A percentile compares a stretch with the other conserved stretches of the same genome.
These are phyloP conservation scores for Coemansia biformis DNA, from an alignment of 192 early-diverging fungal genomes.

Conservation along the genomic window DNA sequence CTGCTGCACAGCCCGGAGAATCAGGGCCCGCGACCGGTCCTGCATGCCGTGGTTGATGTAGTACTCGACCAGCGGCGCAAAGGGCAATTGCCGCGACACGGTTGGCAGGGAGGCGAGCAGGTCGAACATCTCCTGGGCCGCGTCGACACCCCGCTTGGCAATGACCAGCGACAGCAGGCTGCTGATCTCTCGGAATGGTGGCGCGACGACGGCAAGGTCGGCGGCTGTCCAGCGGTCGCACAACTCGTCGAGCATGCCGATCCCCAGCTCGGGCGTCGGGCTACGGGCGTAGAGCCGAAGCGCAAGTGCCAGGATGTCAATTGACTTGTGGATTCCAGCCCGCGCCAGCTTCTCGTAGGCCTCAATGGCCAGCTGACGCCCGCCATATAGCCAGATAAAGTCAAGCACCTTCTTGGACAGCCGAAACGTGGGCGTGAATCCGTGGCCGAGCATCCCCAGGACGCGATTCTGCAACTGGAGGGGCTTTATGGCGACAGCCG, in stretches of 20 bases:
- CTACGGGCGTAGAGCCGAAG: slow-evolving; percentile 11
- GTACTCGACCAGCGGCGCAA: slow-evolving; percentile 28
- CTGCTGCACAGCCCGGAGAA: slow-evolving; percentile 25
- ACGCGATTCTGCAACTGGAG: slow-evolving; percentile 2
- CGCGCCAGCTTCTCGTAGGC: slow-evolving; percentile 12
- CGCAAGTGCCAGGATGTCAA: slow-evolving; percentile 7
- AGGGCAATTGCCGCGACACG: slow-evolving; percentile 14
- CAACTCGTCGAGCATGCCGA: slow-evolving; percentile 17
- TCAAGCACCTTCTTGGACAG: slow-evolving; percentile 4
- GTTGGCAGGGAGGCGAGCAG: slow-evolving; percentile 21
- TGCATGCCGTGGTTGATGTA: slow-evolving; percentile 16
- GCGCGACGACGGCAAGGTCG: slow-evolving; percentile 7
- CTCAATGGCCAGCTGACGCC: slow-evolving; percentile 12
- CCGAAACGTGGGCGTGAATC: slow-evolving; percentile 23
- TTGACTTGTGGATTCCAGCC: slow-evolving; percentile 15
- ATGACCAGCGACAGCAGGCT: slow-evolving; percentile 12
- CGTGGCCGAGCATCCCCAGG: slow-evolving; percentile 11
- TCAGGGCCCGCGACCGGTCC: slow-evolving; percentile 15
- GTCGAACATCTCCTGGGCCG: slow-evolving; percentile 18
- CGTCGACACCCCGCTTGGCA: slow-evolving; percentile 10
- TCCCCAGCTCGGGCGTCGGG: background rate
- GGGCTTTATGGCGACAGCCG: background rate
- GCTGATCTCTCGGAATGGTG: slow-evolving; percentile 2
- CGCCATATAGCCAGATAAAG: slow-evolving; percentile 13
- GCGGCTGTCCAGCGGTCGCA: slow-evolving; percentile 5